Percentiles rank a stretch among this genome's conserved stretches.
Conservation (phyloP, 768 basidiomycete genomes). For the Gymnopilus junonius region DNA sequence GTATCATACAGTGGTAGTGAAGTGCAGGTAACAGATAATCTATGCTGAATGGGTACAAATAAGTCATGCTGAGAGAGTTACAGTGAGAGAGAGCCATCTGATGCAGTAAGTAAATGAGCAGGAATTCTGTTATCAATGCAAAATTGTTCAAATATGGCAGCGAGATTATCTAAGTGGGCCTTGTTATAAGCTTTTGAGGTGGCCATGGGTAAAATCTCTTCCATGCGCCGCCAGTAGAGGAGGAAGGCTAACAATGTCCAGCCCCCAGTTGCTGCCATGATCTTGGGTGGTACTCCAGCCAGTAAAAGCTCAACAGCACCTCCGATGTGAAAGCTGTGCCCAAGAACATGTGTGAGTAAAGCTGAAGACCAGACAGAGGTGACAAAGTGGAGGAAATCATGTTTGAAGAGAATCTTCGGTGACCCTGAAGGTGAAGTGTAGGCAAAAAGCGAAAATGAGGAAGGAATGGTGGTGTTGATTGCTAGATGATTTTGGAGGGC, state of each 20-base stretch:
- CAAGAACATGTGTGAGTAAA: slow-evolving; percentile 10
- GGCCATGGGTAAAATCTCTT: slow-evolving; percentile 22
- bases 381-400: slow-evolving; percentile 9
- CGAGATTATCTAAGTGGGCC: slow-evolving; percentile 1
- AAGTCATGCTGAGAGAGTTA: background rate
- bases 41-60: background rate
- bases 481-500: slow-evolving; percentile 11
- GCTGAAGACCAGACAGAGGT: slow-evolving; percentile 8
- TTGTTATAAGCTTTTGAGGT: slow-evolving; percentile 20
- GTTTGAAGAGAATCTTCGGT: slow-evolving; percentile 5
- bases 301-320: slow-evolving; percentile 30
- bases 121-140: slow-evolving; percentile 3
- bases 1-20: background rate
- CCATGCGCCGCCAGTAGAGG: slow-evolving; percentile 29
- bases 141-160: slow-evolving; percentile 15
- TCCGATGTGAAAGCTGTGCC: slow-evolving; percentile 36
- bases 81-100: background rate
- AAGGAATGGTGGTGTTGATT: background rate
- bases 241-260: slow-evolving; percentile 38
- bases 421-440: background rate
- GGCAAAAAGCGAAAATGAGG: slow-evolving; percentile 13
- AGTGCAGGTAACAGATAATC: too few species aligned
- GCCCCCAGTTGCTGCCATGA: slow-evolving; percentile 30
- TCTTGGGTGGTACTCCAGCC: slow-evolving; percentile 26
- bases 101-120: background rate